phyloP scores from a whole-genome alignment of 2,329 filamentous ascomycete species.

The Fusarium coffeatum region DNA sequence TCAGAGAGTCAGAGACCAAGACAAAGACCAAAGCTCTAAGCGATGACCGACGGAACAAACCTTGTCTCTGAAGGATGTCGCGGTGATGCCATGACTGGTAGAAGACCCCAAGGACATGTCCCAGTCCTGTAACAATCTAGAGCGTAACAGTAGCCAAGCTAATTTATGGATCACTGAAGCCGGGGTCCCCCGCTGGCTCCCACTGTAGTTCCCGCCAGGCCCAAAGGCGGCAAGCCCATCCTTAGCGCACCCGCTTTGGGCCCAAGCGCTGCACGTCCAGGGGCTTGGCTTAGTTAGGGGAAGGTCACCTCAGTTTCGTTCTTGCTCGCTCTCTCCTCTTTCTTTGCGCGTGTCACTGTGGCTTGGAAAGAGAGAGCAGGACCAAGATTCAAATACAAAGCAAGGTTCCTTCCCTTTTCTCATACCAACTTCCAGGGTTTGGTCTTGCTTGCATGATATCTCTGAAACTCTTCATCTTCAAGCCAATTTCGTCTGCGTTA shows the following conservation, averaged over 20 bases:
- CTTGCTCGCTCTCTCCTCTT: slow-evolving; percentile 15
- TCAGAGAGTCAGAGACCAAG: not conserved
- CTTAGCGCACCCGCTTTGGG: slow-evolving; percentile 43
- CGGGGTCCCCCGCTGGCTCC: slow-evolving; percentile 24
- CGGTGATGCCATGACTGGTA: slow-evolving; percentile 16
- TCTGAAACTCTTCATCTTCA: slow-evolving; percentile 8
- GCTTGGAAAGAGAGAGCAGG: not conserved
- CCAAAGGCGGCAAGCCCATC: slow-evolving; percentile 37
- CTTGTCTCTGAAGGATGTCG: slow-evolving; percentile 11
- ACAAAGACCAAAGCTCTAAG: not conserved
- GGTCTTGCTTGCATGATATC: not conserved
- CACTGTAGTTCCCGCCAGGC: slow-evolving; percentile 36
- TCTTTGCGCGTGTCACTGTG: not conserved
- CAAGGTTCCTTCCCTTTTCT: slow-evolving; percentile 16
- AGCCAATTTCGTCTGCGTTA: slow-evolving; percentile 28
- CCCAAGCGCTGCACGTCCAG: slow-evolving; percentile 38
- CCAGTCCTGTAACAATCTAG: slow-evolving; percentile 28
- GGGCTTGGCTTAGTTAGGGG: slow-evolving; percentile 31
- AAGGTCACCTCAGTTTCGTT: slow-evolving; percentile 13
- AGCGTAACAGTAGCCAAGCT: slow-evolving; percentile 24
- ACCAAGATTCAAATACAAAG: slow-evolving; percentile 15
- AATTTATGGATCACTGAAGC: slow-evolving; percentile 5
- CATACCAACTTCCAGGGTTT: not conserved
- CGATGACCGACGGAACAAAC: slow-evolving; percentile 9
- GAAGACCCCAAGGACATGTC: not conserved